Evolutionary conservation across 2,329 filamentous ascomycete genomes (phyloP).

Genomic region (Colletotrichum gloeosporioides): DNA sequence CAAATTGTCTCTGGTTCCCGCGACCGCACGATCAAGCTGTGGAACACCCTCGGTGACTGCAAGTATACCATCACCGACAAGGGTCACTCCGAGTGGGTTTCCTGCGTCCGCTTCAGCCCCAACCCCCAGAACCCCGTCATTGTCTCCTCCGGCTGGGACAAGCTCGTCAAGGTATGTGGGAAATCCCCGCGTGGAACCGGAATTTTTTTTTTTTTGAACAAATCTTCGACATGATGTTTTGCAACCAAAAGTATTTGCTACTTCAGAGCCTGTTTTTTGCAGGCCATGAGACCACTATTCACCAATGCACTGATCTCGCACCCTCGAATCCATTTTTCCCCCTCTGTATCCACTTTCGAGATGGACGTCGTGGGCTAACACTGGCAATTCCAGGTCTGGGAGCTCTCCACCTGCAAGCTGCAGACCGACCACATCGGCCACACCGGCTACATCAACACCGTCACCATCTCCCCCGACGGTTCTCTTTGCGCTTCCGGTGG

Average conservation of each 20-base stretch:
- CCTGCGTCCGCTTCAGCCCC: conserved; percentile 98
- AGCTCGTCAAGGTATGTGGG: conserved; percentile 96
- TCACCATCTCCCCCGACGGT: conserved; percentile 99
- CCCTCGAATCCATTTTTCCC: neutral
- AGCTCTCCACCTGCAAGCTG: conserved; percentile 98
- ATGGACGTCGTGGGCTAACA: conserved; percentile 28
- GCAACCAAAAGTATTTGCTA: conserved; percentile 99
- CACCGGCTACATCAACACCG: conserved; percentile 99
- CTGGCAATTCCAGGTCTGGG: conserved; percentile 80
- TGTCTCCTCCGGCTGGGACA: conserved; percentile 98
- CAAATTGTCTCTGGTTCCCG: conserved; percentile 99
- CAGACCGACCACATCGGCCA: conserved; percentile 99
- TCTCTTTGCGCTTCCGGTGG: conserved; percentile 98
- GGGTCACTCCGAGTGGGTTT: conserved; percentile 99
- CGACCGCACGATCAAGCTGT: conserved; percentile 99
- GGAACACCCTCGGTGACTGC: conserved; percentile 99
- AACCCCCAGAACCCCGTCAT: conserved; percentile 99
- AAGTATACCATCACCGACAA: conserved; percentile 99
- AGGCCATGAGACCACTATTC: conserved; percentile 97
- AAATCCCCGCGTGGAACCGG: conserved; percentile 28
- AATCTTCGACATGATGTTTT: conserved; percentile 82
- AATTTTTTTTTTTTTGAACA: neutral
- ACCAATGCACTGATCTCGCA: conserved; percentile 80
- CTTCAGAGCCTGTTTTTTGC: conserved; percentile 88
- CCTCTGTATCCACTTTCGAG: neutral